Evolutionary conservation across 2,329 filamentous ascomycete genomes (phyloP), one percentile per base, ranked within the genome.

Genomic region (Pleurostoma richardsiae): DNA sequence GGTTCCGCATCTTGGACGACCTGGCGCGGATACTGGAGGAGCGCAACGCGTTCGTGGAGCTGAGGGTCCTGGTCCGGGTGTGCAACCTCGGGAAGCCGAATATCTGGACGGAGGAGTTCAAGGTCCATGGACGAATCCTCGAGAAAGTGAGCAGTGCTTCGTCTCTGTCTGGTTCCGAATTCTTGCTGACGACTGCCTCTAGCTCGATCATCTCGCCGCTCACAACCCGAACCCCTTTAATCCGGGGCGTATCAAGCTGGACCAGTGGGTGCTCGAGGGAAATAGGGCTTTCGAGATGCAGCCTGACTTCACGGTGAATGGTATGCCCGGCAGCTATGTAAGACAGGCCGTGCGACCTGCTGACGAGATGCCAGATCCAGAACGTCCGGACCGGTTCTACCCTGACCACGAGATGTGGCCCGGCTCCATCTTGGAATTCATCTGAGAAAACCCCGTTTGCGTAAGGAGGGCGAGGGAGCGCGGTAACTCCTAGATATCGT

Each of bases 51-150:
- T 50, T 65, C 28, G 45, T 58, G 31, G 54, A 53, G 28, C 45
- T 66, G 3, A 54, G 58, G 30, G 43, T 66, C 49, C 55, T 66
- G 51, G 50, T 65, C 45, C 63, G 60, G 48, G 48, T 64, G 10
- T 56, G 53, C 41, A 19, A 19, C 19, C 19, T 19, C 19, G 19
- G 19, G 19, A 19, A 19, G 19, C 19, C 19, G 19, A 19, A 19
- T 19, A 19, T 19, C 19, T 19, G 19, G 19, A 19, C 19, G 19
- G 19, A 19, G 19, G 19, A 19, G 19, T 19, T 19, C 19, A 19
- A 19, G 19, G 19, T 19, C 19, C 19, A 19, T 19, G 19, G 19
- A 2, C 19, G 19, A 19, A 19, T 19, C 19, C 19, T 19, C 19
- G 19, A 19, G 19, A 19, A 19, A 2, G 19, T 19, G 19, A 19